Conservation (phyloP, 177 flowering plant genomes). For the Vitis hybrid region DNA sequence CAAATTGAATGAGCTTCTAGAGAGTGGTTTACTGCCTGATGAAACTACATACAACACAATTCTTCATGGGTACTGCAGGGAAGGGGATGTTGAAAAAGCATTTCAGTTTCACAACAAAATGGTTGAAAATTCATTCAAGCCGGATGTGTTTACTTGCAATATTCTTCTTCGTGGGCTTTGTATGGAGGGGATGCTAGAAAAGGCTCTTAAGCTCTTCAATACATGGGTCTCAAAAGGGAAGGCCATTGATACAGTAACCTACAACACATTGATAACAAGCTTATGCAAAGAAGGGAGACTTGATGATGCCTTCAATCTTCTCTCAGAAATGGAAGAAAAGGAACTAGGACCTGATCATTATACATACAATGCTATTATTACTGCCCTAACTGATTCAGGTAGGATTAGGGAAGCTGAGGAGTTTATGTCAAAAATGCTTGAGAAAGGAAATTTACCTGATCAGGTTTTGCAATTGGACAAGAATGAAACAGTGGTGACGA, state of each 20-base stretch:
- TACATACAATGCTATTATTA: slow-evolving; percentile 47
- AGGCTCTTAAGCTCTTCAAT: slow-evolving; percentile 72
- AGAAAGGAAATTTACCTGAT: slow-evolving; percentile 27
- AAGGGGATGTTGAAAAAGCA: slow-evolving; percentile 73
- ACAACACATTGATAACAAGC: slow-evolving; percentile 63
- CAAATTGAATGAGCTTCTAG: slow-evolving; percentile 71
- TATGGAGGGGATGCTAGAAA: slow-evolving; percentile 63
- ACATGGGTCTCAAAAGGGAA: slow-evolving; percentile 67
- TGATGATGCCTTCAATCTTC: slow-evolving; percentile 54
- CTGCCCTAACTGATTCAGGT: slow-evolving; percentile 55
- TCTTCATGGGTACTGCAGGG: slow-evolving; percentile 73
- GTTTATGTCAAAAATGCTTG: slow-evolving; percentile 41
- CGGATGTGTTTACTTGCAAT: slow-evolving; percentile 64
- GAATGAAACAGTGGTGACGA: slow-evolving; percentile 11
- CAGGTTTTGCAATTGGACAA: slow-evolving; percentile 18
- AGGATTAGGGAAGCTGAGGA: slow-evolving; percentile 56
- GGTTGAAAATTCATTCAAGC: slow-evolving; percentile 73
- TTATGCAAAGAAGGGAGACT: slow-evolving; percentile 63
- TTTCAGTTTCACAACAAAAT: slow-evolving; percentile 74
- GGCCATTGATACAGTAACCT: slow-evolving; percentile 55
- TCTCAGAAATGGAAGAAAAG: slow-evolving; percentile 61
- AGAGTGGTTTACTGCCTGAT: slow-evolving; percentile 70
- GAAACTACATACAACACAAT: slow-evolving; percentile 79
- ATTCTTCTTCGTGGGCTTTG: slow-evolving; percentile 80
- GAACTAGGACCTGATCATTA: slow-evolving; percentile 55